phyloP scores from a whole-genome alignment of 2,329 filamentous ascomycete species.

The Scleromitrula shiraiana region DNA sequence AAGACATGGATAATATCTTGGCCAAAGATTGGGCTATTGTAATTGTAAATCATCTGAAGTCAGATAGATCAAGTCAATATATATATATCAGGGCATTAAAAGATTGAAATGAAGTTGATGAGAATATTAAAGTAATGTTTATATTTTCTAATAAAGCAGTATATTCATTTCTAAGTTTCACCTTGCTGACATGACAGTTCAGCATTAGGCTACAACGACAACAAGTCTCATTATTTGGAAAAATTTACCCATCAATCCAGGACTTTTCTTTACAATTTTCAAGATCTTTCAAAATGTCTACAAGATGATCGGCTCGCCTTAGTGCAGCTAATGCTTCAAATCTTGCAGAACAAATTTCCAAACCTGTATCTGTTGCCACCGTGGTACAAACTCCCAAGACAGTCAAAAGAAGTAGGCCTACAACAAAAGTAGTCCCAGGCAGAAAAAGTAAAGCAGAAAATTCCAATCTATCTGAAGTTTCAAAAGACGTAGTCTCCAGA shows the following conservation, averaged over 20 bases:
- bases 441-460: neutral
- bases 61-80: neutral
- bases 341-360: constrained; percentile 9
- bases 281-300: constrained; percentile 20
- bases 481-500: neutral
- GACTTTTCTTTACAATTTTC: neutral
- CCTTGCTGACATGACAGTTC: constrained; percentile 4
- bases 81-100: too few relatives aligned
- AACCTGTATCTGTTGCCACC: neutral
- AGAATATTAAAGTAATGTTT: too few relatives aligned
- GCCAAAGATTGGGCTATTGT: neutral
- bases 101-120: too few relatives aligned
- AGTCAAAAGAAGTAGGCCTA: constrained; percentile 1
- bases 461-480: neutral
- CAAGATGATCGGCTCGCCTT: constrained; percentile 25
- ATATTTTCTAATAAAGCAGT: neutral
- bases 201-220: constrained; percentile 16
- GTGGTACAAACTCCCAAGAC: neutral
- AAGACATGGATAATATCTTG: neutral
- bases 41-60: neutral
- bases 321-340: constrained; percentile 17
- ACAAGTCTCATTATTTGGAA: neutral
- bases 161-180: neutral
- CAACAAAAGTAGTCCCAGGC: neutral
- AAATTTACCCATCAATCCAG: neutral